Base-by-base conservation (phyloP, 2,329 filamentous ascomycete species). In the Dendrostoma leiphaemia region DNA sequence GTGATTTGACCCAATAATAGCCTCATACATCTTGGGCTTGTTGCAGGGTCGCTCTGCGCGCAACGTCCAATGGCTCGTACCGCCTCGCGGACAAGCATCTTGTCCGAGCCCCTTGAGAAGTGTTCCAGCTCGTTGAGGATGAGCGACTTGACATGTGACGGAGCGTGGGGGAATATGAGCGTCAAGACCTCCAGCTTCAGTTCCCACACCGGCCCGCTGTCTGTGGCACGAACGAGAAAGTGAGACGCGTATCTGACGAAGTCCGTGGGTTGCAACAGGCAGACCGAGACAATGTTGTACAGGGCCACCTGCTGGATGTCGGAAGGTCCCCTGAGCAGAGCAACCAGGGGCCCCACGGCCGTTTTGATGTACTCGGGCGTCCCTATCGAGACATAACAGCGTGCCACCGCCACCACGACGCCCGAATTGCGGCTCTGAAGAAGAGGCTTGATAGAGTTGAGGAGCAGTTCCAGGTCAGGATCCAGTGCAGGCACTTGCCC, bases 231-330 rank as follows among this genome's bases (percentile, higher is more conserved):
- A 49, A 99, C 83, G 10, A 99, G 80, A 67, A 99, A 99, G 71
- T 96, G 94, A 31, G 88, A 89, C 17, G 89, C 84, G 65, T 96
- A 93, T 65, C 85, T 89, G 53, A 93, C 89, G 68, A 99, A 99
- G n/a, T 87, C 82, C 35, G 82, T 76, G 0, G 94, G 91, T 15
- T 84, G 79, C 26, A 80, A 76, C 10, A 97, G 78, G 64, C 90
- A 94, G 41, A 99, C 89, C n/a, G 91, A 89, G 10, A 97, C 91
- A 56, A 97, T 92, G 67, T 97, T 97, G 76, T 93, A 93, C 17
- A 99, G 80, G 1, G 91, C 92, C 35, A 96, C 82, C 65, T 95
- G 87, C 66, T 96, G 88, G 48, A 96, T 91, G 66, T 97, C 93
- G 56, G 89, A 84, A 0, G 91, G 85, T 12, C 90, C 87, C 53